Evolutionary conservation across 2,329 filamentous ascomycete genomes (phyloP).

Genomic region (Juglanconis juglandina): DNA sequence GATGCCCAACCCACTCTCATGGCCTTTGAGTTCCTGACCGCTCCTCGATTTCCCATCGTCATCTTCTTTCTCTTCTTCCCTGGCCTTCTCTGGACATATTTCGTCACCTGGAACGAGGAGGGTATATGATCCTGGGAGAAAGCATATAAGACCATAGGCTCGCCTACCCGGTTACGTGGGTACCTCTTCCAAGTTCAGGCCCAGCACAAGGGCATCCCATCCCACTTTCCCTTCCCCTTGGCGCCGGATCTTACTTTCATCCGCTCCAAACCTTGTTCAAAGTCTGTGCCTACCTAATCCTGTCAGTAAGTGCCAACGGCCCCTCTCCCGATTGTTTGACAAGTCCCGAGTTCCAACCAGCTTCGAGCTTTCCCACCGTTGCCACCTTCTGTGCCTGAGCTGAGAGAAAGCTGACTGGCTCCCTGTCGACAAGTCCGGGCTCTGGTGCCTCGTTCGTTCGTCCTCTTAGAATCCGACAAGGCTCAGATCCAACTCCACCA

Average conservation of each 20-base stretch:
- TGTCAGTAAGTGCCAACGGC: neutral
- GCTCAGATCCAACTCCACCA: conserved; percentile 20
- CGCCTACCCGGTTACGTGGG: neutral
- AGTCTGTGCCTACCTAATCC: neutral
- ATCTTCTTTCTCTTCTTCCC: conserved; percentile 3
- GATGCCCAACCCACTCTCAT: conserved; percentile 15
- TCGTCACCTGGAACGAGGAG: conserved; percentile 8
- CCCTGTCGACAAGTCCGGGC: neutral
- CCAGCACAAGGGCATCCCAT: neutral
- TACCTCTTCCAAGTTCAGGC: neutral
- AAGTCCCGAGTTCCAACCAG: neutral
- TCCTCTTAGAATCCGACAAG: conserved; percentile 17
- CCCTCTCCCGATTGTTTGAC: neutral
- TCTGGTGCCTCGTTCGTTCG: conserved; percentile 3
- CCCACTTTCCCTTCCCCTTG: neutral
- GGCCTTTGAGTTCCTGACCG: conserved; percentile 1
- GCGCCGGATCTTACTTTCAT: neutral
- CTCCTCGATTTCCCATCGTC: conserved; percentile 8
- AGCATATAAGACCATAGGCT: conserved; percentile 16
- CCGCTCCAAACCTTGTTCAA: conserved; percentile 3
- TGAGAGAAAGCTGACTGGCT: conserved; percentile 15
- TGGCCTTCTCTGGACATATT: conserved; percentile 1
- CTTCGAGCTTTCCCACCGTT: neutral
- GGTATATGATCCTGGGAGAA: neutral
- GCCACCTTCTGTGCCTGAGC: neutral